Percentiles rank a stretch among this genome's conserved stretches.
These are phyloP conservation scores for Pseudogymnoascus sp. DNA, from an alignment of 2,329 filamentous ascomycete species.

Conservation along the genomic window DNA sequence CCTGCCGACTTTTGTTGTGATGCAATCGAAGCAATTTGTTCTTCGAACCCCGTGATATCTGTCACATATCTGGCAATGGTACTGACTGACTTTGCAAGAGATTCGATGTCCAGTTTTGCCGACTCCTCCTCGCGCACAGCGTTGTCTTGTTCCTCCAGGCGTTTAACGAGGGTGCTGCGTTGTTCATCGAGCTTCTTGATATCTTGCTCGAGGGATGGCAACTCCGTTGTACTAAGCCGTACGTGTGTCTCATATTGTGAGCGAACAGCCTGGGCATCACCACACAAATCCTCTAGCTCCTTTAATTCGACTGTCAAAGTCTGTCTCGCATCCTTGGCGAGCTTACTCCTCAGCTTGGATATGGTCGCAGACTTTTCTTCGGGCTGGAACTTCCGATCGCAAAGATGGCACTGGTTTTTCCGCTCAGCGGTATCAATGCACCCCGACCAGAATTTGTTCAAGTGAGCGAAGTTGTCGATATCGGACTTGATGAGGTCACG, in stretches of 20 bases:
- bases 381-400: slow-evolving; percentile 59
- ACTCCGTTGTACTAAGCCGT: slow-evolving; percentile 57
- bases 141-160: slow-evolving; percentile 60
- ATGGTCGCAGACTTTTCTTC: slow-evolving; percentile 56
- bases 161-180: slow-evolving; percentile 48
- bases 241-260: slow-evolving; percentile 67
- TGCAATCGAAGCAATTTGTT: slow-evolving; percentile 65
- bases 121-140: slow-evolving; percentile 56
- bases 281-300: slow-evolving; percentile 40
- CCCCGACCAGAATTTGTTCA: slow-evolving; percentile 63
- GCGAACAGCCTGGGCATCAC: slow-evolving; percentile 53
- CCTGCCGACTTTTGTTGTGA: slow-evolving; percentile 65
- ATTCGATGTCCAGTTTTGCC: slow-evolving; percentile 64
- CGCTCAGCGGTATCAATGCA: slow-evolving; percentile 58
- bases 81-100: slow-evolving; percentile 65
- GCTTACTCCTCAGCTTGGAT: slow-evolving; percentile 56
- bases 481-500: slow-evolving; percentile 51
- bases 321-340: slow-evolving; percentile 53
- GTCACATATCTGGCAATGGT: slow-evolving; percentile 64
- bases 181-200: slow-evolving; percentile 53
- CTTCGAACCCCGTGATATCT: slow-evolving; percentile 63
- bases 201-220: slow-evolving; percentile 61
- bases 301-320: slow-evolving; percentile 55
- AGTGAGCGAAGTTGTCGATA: slow-evolving; percentile 57
- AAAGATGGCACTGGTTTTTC: slow-evolving; percentile 69